Evolutionary conservation across 495 filamentous ascomycete species (phyloP).

Genomic region (Hypoxylon crocopeplum): DNA sequence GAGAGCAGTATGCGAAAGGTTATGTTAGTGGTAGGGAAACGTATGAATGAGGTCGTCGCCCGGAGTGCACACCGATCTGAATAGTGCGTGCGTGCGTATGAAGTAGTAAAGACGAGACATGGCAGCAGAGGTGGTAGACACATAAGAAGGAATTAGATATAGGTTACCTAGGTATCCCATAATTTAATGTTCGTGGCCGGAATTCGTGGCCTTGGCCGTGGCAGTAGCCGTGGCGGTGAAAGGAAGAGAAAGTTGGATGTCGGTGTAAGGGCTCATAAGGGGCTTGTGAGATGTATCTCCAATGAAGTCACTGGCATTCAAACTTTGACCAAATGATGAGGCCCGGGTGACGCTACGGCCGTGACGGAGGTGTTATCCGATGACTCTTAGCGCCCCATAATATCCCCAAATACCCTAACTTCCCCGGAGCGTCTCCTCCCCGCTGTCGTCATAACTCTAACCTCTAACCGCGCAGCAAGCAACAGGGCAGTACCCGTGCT

Average conservation of each 20-base stretch:
- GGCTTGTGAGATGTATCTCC: background rate
- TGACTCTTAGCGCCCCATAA: conserved; percentile 5
- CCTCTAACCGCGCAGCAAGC: no score
- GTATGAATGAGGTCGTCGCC: no score
- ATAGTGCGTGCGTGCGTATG: no score
- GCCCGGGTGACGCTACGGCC: conserved; percentile 25
- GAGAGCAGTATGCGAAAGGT: conserved; percentile 1
- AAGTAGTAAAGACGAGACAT: no score
- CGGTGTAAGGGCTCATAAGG: conserved; percentile 25
- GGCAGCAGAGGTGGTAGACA: no score
- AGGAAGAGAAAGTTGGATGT: conserved; percentile 2
- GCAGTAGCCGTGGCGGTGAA: conserved; percentile 21
- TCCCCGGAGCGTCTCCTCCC: conserved; percentile 14
- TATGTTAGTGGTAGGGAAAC: no score
- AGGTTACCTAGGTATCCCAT: no score
- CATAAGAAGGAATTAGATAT: no score
- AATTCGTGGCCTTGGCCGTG: no score
- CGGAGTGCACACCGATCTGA: no score
- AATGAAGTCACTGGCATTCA: background rate
- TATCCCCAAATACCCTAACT: conserved; percentile 7
- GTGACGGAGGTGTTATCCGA: conserved; percentile 5
- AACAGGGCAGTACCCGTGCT: no score
- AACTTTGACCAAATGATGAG: conserved; percentile 30
- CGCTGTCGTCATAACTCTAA: conserved; percentile 30
- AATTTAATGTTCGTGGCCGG: no score